Base-by-base conservation (phyloP, 768 basidiomycete species). In the Agaricus subrufescens region DNA sequence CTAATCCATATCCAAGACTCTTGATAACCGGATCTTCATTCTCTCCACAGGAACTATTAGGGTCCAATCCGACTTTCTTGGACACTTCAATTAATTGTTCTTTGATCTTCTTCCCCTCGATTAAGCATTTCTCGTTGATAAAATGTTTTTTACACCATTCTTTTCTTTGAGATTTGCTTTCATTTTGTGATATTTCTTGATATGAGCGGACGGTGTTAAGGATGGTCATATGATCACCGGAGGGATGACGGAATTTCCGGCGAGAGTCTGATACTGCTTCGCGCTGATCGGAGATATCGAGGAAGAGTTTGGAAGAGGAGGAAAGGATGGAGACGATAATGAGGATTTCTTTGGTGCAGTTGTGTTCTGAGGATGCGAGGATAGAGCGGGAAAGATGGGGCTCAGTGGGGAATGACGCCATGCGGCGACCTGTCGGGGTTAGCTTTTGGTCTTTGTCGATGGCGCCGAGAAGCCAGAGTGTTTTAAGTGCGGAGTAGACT, bases 321-420 rank as follows among this genome's bases (percentile, higher is more conserved):
- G 91, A 90, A 39, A 95, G 76, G 27, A 98, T 69, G 9, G 94
- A 87, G 59, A 98, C 75, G 62, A 98, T 88, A 62, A 89, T 85
- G 61, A 98, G 75, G 39, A 96, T 77, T 69, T 96, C 93, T 15
- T 74, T 65, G 0, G 88, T 83, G 72, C 93, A 98, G 1, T 79
- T 80, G 52, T 85, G 73, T 19, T 81, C 78, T 64, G 82, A 80
- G 0, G 96, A 90, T 12, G 89, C 88, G 52, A 98, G 73, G 31
- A 98, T 71, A 42, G 88, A 81, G 30, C 92, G 85, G 0, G 94
- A 84, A 53, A 86, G 81, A 31, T 83, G 73, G 1, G 96, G 94
- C 61, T 98, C 94, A n/a, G 97, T 81, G 2, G 97, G 97, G 65
- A 95, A 92, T n/a, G 75, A 65, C 3, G 94, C 87, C 91, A 99